Conservation (phyloP, 2,329 filamentous ascomycete species). For the Thelonectria rubi region DNA sequence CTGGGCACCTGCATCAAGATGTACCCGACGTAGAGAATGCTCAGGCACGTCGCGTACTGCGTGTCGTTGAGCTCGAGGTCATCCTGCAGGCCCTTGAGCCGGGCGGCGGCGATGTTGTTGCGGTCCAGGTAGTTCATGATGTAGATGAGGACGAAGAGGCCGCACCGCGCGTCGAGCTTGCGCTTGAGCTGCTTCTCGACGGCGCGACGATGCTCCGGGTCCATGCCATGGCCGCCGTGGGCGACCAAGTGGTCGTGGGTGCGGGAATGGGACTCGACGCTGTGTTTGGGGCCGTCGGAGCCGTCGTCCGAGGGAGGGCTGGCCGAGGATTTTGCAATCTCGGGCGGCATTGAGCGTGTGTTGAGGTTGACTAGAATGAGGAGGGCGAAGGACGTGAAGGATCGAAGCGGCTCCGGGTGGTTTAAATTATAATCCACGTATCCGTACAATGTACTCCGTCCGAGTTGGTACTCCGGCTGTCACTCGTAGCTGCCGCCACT, state of each 20-base stretch:
- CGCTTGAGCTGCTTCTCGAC: constrained; percentile 73
- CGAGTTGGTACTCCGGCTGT: no score
- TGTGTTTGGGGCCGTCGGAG: constrained; percentile 10
- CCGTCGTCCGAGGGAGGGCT: background rate
- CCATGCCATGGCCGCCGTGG: constrained; percentile 25
- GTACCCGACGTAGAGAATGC: constrained; percentile 73
- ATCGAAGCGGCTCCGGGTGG: background rate
- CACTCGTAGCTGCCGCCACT: background rate
- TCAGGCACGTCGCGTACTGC: constrained; percentile 71
- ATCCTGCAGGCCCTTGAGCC: constrained; percentile 69
- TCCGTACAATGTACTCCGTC: background rate
- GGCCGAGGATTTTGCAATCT: constrained; percentile 6
- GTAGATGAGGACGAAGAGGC: constrained; percentile 77
- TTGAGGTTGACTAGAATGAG: background rate
- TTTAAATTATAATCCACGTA: background rate
- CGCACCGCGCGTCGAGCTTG: constrained; percentile 76
- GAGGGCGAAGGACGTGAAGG: no score
- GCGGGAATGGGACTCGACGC: constrained; percentile 10
- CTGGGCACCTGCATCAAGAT: constrained; percentile 70
- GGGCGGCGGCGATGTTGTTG: constrained; percentile 74
- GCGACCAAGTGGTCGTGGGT: background rate
- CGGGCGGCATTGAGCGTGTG: constrained; percentile 4
- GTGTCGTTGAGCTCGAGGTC: constrained; percentile 65
- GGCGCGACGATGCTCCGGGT: constrained; percentile 58
- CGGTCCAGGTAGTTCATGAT: constrained; percentile 77